Evolutionary conservation across 768 basidiomycete species (phyloP), one percentile per base, ranked within the genome.

Genomic region (Dentipellis sp.): DNA sequence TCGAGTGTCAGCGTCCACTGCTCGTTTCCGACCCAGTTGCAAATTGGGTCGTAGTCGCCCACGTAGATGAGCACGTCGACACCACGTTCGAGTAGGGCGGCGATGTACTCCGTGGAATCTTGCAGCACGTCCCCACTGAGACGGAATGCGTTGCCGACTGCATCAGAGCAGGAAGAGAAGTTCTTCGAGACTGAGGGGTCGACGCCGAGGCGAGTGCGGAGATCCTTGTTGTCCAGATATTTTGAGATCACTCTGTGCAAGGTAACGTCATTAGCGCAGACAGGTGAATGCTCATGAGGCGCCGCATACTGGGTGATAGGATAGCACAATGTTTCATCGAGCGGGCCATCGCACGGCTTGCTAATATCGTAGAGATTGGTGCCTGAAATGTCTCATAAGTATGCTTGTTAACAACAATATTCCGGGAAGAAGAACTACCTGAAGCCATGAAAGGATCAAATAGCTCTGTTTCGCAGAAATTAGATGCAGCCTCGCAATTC

Each of bases 361-460:
- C 78, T 83, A 50, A 91, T 78, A 62, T 91, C 87, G 64, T 91
- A 89, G 1, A 78, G 79, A 64, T 83, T 83, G 29, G 56, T 58
- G 17, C 66, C 70, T 69, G 14, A n/a, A 21, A 73, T 75, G 75
- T 11, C 29, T 29, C 6, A 29, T 29, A 3, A 29, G 29, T 29
- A 29, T 6, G 29, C 3, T 29, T 29, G 29, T 29, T 29, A 11
- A 22, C 40, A 14, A 59, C 35, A 59, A 75, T 75, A 75, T 1
- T 68, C 69, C 7, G 56, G 50, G 11, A 57, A 19, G 58, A 75
- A 0, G 69, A 68, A 0, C 7, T 56, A 29, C 29, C 29, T 29
- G 29, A 29, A 0, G 29, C 14, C 22, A 76, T 55, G 22, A 29
- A 29, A 29, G 29, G 29, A 29, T 29, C 29, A 29, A 29, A 29